Conservation (phyloP, 768 basidiomycete species). For the Trametes cingulata region DNA sequence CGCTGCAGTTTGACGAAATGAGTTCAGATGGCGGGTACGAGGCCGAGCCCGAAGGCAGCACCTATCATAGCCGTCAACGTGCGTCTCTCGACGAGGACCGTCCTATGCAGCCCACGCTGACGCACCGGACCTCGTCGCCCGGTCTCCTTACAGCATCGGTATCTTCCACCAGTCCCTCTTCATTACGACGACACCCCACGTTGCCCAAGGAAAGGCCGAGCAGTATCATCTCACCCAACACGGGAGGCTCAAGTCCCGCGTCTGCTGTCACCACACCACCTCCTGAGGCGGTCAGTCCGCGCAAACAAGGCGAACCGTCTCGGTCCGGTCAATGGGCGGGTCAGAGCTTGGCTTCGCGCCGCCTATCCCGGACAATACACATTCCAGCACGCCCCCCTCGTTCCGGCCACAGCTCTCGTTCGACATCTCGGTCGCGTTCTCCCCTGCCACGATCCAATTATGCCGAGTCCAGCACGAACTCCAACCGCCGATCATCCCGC, state of each 20-base stretch:
- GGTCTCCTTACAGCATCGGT: slow-evolving; percentile 63
- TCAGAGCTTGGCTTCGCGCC: slow-evolving; percentile 59
- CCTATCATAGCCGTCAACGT: slow-evolving; percentile 65
- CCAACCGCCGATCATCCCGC: slow-evolving; percentile 77
- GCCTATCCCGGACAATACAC: slow-evolving; percentile 84
- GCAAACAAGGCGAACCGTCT: slow-evolving; percentile 55
- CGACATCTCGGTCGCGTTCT: slow-evolving; percentile 92
- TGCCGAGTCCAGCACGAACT: slow-evolving; percentile 61
- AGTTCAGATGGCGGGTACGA: slow-evolving; percentile 85
- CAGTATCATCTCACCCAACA: slow-evolving; percentile 52
- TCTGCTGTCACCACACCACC: slow-evolving; percentile 43
- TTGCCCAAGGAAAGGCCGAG: slow-evolving; percentile 67
- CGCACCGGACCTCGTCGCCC: slow-evolving; percentile 56
- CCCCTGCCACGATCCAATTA: slow-evolving; percentile 79
- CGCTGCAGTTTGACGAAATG: slow-evolving; percentile 67
- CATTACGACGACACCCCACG: slow-evolving; percentile 64
- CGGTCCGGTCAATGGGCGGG: slow-evolving; percentile 53
- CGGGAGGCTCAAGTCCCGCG: slow-evolving; percentile 58
- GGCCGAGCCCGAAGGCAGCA: slow-evolving; percentile 64
- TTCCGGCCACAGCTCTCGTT: slow-evolving; percentile 86
- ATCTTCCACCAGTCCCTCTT: slow-evolving; percentile 68
- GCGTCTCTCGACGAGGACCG: slow-evolving; percentile 54
- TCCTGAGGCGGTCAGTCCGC: slow-evolving; percentile 64
- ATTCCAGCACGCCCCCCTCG: slow-evolving; percentile 64
- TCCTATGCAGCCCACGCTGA: slow-evolving; percentile 44